Evolutionary conservation across 164 flowering plant species (phyloP).

Genomic region (Euptelea pleiosperma): DNA sequence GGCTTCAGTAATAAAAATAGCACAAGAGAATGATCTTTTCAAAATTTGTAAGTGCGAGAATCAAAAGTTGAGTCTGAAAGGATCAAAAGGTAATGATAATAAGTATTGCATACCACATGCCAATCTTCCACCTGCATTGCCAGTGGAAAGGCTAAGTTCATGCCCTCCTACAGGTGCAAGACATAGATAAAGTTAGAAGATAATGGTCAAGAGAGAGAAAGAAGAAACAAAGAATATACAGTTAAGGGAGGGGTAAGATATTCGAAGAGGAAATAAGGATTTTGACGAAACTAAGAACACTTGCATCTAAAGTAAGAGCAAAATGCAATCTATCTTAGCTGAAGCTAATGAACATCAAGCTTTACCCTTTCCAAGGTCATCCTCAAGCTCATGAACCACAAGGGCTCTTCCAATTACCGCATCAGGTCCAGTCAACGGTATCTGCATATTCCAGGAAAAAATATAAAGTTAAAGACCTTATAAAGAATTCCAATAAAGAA

Average conservation of each 20-base stretch:
- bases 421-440: constrained; percentile 77
- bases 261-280: not conserved
- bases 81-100: not conserved
- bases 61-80: not conserved
- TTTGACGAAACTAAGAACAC: not conserved
- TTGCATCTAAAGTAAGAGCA: not conserved
- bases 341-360: constrained; percentile 5
- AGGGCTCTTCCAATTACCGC: constrained; percentile 87
- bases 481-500: not conserved
- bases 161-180: constrained; percentile 63
- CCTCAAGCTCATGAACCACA: constrained; percentile 93
- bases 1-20: not conserved
- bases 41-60: not conserved
- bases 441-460: constrained; percentile 40
- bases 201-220: not conserved
- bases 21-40: not conserved
- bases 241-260: not conserved
- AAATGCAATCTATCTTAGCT: not conserved
- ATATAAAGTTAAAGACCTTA: not conserved
- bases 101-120: constrained; percentile 79
- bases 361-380: constrained; percentile 98
- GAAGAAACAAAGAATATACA: not conserved
- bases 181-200: constrained; percentile 4
- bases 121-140: constrained; percentile 96
- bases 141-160: constrained; percentile 89